Percentiles rank a stretch among this genome's conserved stretches.
Conservation (phyloP, 768 basidiomycete species). For the Termitomyces eurrhizus region DNA sequence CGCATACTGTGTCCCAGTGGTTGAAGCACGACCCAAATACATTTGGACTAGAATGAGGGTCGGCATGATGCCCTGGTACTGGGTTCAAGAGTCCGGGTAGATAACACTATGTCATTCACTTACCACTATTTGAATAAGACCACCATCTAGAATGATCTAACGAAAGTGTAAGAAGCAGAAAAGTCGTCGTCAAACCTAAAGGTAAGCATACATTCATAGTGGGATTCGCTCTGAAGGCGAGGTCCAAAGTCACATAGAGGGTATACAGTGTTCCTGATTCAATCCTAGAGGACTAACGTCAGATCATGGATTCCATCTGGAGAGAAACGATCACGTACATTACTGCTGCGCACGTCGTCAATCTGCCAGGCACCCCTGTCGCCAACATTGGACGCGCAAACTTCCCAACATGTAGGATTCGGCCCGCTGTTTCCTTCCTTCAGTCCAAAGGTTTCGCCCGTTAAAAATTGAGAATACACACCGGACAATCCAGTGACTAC, state of each 20-base stretch:
- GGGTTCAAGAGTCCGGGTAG: neutral
- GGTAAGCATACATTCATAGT: conserved; percentile 17
- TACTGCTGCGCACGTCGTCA: conserved; percentile 31
- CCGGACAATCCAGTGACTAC: conserved; percentile 31
- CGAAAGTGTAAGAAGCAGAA: neutral
- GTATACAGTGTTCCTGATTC: conserved; percentile 38
- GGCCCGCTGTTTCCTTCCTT: conserved; percentile 23
- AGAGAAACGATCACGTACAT: conserved; percentile 23
- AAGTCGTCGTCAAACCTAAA: conserved; percentile 3
- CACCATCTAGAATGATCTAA: conserved; percentile 15
- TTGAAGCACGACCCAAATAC: conserved; percentile 7
- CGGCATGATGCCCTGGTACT: conserved; percentile 17
- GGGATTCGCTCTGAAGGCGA: conserved; percentile 24
- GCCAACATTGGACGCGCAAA: conserved; percentile 24
- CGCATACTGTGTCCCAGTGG: neutral
- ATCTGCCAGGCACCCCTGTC: conserved; percentile 22
- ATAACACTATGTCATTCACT: neutral
- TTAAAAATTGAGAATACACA: conserved; percentile 10
- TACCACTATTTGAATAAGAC: conserved; percentile 18
- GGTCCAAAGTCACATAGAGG: conserved; percentile 26
- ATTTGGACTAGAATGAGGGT: conserved; percentile 17
- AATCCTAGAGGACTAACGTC: conserved; percentile 19
- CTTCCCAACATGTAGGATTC: conserved; percentile 30
- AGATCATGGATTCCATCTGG: neutral
- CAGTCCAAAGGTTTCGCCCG: neutral